These are phyloP conservation scores for Stagonosporopsis vannaccii DNA, from an alignment of 2,329 filamentous ascomycete genomes.

Conservation along the genomic window DNA sequence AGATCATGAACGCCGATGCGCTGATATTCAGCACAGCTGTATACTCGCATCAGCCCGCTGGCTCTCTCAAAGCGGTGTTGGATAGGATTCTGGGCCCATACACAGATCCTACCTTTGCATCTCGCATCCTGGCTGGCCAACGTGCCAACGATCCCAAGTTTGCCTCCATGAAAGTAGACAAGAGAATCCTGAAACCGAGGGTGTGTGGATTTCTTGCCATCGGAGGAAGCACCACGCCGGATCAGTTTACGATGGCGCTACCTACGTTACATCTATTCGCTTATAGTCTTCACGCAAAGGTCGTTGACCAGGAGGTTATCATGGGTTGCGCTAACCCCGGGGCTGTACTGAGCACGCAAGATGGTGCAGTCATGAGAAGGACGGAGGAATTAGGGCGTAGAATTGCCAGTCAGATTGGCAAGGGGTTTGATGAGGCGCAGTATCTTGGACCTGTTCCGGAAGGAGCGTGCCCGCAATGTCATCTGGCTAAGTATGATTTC, in stretches of 20 bases:
- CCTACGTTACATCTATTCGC: slow-evolving; percentile 18
- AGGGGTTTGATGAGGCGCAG: slow-evolving; percentile 13
- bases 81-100: slow-evolving; percentile 18
- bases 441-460: slow-evolving; percentile 10
- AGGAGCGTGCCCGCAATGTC: slow-evolving; percentile 11
- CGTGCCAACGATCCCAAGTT: background rate
- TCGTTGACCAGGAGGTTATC: slow-evolving; percentile 15
- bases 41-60: slow-evolving; percentile 18
- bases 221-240: slow-evolving; percentile 14
- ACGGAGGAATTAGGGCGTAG: slow-evolving; percentile 3
- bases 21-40: slow-evolving; percentile 16
- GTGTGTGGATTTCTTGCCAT: slow-evolving; percentile 10
- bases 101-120: slow-evolving; percentile 12
- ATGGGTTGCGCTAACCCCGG: slow-evolving; percentile 15
- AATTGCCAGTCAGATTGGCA: slow-evolving; percentile 16
- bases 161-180: slow-evolving; percentile 1
- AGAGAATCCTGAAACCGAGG: slow-evolving; percentile 10
- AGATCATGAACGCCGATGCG: slow-evolving; percentile 16
- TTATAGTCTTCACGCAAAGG: slow-evolving; percentile 12
- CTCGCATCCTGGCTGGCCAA: slow-evolving; percentile 4
- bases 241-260: slow-evolving; percentile 20
- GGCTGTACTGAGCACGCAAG: slow-evolving; percentile 1
- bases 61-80: slow-evolving; percentile 9
- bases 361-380: slow-evolving; percentile 1
- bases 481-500: background rate